Evolutionary conservation across 225 moss, liverwort and hornwort genomes (phyloP).

Genomic region (Polytrichum commune): DNA sequence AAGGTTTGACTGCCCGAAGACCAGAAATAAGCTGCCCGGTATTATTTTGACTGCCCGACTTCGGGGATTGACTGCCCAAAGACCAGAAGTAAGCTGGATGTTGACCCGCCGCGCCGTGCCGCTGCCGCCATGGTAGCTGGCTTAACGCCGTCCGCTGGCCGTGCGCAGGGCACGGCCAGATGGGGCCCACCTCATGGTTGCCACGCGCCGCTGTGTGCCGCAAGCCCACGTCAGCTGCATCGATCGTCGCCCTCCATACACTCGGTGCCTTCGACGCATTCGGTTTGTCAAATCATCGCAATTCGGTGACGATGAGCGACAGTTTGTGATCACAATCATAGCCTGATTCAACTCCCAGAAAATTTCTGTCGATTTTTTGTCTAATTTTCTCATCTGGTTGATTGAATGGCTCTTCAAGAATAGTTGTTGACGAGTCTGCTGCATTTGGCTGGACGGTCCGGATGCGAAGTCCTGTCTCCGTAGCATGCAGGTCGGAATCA

Average conservation of each 20-base stretch:
- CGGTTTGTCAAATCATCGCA: neutral
- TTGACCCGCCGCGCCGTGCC: no score
- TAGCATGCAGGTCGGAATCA: neutral
- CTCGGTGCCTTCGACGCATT: neutral
- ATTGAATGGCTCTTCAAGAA: neutral
- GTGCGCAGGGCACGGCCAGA: slow-evolving; percentile 11
- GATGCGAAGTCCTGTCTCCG: neutral
- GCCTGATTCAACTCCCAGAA: neutral
- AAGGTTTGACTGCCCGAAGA: no score
- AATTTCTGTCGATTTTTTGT: neutral
- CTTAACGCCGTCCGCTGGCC: neutral
- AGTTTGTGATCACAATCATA: neutral
- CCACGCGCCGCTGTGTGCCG: slow-evolving; percentile 32
- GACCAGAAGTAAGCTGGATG: no score
- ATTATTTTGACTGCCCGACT: no score
- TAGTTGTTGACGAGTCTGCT: neutral
- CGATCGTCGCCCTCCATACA: neutral
- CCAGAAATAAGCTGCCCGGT: no score
- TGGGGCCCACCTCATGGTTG: slow-evolving; percentile 25
- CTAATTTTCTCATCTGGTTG: neutral
- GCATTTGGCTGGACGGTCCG: neutral
- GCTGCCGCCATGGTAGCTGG: no score
- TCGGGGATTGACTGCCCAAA: no score
- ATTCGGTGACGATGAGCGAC: neutral
- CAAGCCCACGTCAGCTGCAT: neutral